Conservation (phyloP, 2,329 filamentous ascomycete genomes). For the Fusarium sp. region DNA sequence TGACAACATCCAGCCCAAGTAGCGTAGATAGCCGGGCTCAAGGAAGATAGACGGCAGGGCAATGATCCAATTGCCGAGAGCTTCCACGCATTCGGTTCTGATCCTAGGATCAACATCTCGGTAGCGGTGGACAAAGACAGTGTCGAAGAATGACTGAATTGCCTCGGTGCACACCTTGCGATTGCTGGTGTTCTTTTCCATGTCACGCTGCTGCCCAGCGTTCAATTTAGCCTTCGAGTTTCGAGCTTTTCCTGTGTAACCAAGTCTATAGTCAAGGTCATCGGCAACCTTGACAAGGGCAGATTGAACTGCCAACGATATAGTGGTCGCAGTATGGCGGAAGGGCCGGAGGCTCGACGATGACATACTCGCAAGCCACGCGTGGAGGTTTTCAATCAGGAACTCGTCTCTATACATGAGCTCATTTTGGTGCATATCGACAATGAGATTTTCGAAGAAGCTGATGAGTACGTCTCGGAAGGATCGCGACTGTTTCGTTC, state of each 20-base stretch:
- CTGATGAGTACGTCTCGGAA: slow-evolving; percentile 82
- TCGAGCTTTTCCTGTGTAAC: slow-evolving; percentile 82
- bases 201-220: slow-evolving; percentile 75
- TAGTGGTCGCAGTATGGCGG: slow-evolving; percentile 90
- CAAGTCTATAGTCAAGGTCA: slow-evolving; percentile 76
- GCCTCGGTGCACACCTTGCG: slow-evolving; percentile 75
- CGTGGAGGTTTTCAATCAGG: slow-evolving; percentile 87
- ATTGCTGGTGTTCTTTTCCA: slow-evolving; percentile 76
- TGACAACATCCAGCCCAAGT: slow-evolving; percentile 94
- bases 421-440: slow-evolving; percentile 83
- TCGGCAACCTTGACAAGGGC: slow-evolving; percentile 79
- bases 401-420: slow-evolving; percentile 80
- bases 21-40: slow-evolving; percentile 88
- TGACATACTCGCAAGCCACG: slow-evolving; percentile 92
- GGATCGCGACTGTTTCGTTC: slow-evolving; percentile 76
- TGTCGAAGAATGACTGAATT: slow-evolving; percentile 89
- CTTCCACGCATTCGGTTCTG: slow-evolving; percentile 86
- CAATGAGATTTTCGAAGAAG: slow-evolving; percentile 83
- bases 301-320: slow-evolving; percentile 81
- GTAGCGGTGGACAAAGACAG: slow-evolving; percentile 94
- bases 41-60: slow-evolving; percentile 88
- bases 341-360: slow-evolving; percentile 89
- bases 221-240: slow-evolving; percentile 81
- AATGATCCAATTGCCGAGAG: slow-evolving; percentile 89
- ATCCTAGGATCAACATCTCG: slow-evolving; percentile 93